Base-by-base conservation (phyloP, 768 basidiomycete genomes). In the Austroboletus eburneus region DNA sequence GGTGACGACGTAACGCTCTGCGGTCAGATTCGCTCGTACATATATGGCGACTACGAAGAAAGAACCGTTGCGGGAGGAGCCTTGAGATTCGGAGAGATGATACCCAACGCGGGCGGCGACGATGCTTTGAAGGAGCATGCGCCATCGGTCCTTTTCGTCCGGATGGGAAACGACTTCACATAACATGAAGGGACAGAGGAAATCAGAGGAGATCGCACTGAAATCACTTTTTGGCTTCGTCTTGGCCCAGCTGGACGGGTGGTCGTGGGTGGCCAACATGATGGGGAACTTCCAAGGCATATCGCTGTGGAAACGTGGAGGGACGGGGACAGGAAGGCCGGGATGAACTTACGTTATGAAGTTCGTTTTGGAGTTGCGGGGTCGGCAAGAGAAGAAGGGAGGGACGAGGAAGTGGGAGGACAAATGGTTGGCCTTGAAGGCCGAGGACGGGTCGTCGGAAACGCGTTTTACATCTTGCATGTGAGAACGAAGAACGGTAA, bases 31-130 rank as follows among this genome's bases (percentile, higher is more conserved):
- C 9, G 16, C 29, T 17, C 22, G 25, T 1, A 57, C 10, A 38
- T 51, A 51, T 12, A 58, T 29, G 9, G 45, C 52, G 16, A 58
- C 46, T 1, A 58, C 33, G 12, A 58, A 57, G 40, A 55, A 51
- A 1, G 8, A n/a, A 5, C 8, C 17, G 18, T 21, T 34, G 8
- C 43, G 27, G 9, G 5, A 5, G 1, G 22, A 3, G n/a, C n/a
- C n/a, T n/a, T n/a, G n/a, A n/a, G n/a, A n/a, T 25, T 25, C 4
- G 9, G 49, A 6, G 3, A 55, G 37, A 12, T 9, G 32, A 7
- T 42, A 18, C 5, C 49, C 47, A 0, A 35, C 12, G 1, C 47
- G 40, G 2, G 43, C 52, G 13, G 44, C 14, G 2, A 45, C 22
- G 2, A 36, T 55, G 2, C 47, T 53, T 18, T 58, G n/a, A 16